A percentile compares a stretch with the other conserved stretches of the same genome.
phyloP scores from a whole-genome alignment of 768 basidiomycete genomes.

The Phylloporus arenicola region DNA sequence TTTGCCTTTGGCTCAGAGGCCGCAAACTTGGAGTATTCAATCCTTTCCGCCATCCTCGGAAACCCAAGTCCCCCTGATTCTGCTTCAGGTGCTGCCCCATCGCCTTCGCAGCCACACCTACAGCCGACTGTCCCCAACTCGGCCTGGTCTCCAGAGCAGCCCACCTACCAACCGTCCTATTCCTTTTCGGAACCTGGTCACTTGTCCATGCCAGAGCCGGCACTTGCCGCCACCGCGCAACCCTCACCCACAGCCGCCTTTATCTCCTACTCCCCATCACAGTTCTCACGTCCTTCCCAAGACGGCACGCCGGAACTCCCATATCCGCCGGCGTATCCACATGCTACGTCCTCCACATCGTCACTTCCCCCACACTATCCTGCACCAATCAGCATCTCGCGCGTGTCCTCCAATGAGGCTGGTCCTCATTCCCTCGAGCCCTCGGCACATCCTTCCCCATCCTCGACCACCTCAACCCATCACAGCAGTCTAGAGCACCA shows the following conservation, averaged over 20 bases:
- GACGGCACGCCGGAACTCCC: conserved; percentile 35
- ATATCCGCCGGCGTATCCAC: conserved; percentile 29
- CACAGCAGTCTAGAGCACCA: conserved; percentile 32
- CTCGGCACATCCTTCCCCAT: conserved; percentile 36
- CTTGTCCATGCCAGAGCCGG: conserved; percentile 31
- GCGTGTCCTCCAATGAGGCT: conserved; percentile 23
- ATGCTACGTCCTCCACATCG: conserved; percentile 16
- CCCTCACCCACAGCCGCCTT: conserved; percentile 26
- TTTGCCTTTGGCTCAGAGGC: conserved; percentile 80
- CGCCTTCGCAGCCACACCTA: conserved; percentile 25
- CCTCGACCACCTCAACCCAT: conserved; percentile 39
- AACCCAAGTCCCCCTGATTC: conserved; percentile 52
- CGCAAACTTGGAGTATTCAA: conserved; percentile 92
- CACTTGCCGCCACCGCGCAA: conserved; percentile 24
- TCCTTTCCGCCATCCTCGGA: conserved; percentile 86
- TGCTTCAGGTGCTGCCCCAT: conserved; percentile 21
- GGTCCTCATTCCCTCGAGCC: conserved; percentile 23
- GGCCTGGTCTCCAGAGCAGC: conserved; percentile 36
- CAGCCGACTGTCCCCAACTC: conserved; percentile 26
- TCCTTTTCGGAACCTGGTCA: conserved; percentile 27
- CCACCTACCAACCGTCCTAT: conserved; percentile 24
- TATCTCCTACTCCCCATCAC: conserved; percentile 29
- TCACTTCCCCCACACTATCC: conserved; percentile 42
- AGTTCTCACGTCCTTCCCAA: conserved; percentile 29
- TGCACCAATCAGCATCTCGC: conserved; percentile 33